Evolutionary conservation across 495 filamentous ascomycete species (phyloP).

Genomic region (Neurospora terricola): DNA sequence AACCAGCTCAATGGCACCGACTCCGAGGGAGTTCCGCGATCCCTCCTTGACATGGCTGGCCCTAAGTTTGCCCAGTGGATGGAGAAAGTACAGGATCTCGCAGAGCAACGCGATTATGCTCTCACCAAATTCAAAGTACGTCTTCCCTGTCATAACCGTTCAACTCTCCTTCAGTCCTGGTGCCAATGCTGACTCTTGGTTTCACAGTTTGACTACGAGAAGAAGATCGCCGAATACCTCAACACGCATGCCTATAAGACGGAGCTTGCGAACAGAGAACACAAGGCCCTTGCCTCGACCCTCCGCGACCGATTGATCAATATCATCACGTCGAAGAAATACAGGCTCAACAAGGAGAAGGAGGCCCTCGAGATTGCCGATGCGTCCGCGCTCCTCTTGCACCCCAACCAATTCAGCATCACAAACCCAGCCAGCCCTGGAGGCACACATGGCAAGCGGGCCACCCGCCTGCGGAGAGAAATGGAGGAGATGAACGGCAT

Average conservation of each 20-base stretch:
- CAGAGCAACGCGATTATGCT: constrained; percentile 73
- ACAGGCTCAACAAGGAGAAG: constrained; percentile 74
- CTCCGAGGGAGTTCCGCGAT: constrained; percentile 29
- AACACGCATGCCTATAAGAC: constrained; percentile 49
- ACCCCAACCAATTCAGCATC: constrained; percentile 87
- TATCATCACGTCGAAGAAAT: constrained; percentile 62
- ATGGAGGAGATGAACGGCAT: constrained; percentile 63
- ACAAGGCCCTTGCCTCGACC: constrained; percentile 62
- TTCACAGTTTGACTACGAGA: constrained; percentile 43
- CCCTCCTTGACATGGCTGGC: constrained; percentile 58
- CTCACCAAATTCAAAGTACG: constrained; percentile 68
- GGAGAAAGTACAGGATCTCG: constrained; percentile 70
- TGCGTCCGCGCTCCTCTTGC: constrained; percentile 74
- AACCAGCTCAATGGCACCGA: constrained; percentile 46
- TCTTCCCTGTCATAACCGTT: not conserved
- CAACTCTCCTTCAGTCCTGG: not conserved
- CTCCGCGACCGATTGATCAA: constrained; percentile 79
- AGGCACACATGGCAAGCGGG: constrained; percentile 67
- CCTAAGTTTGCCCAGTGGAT: constrained; percentile 73
- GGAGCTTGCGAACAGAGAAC: constrained; percentile 73
- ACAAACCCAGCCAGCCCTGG: constrained; percentile 72
- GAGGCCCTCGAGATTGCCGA: constrained; percentile 81
- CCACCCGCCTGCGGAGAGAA: constrained; percentile 72
- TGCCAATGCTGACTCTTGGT: constrained; percentile 9
- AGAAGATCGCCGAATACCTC: constrained; percentile 41